These are phyloP conservation scores for Medicago arabica DNA, from an alignment of 306 rosid species.

Conservation along the genomic window DNA sequence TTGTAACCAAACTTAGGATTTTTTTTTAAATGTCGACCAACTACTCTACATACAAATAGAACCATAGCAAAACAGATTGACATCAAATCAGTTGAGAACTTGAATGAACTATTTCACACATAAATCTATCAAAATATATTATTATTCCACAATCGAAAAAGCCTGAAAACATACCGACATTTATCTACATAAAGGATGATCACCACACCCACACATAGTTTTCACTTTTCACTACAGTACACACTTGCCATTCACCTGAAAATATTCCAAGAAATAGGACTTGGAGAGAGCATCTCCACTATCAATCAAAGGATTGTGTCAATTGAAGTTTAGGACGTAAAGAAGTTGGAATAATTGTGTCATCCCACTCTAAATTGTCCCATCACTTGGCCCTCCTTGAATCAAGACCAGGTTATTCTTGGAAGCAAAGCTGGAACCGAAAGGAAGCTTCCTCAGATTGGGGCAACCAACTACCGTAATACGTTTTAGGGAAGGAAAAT, in stretches of 20 bases:
- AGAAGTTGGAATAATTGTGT: background rate
- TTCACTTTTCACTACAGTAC: constrained; percentile 37
- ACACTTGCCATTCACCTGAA: constrained; percentile 37
- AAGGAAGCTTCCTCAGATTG: constrained; percentile 31
- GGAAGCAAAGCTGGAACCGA: constrained; percentile 26
- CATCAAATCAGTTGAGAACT: constrained; percentile 3
- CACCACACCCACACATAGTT: constrained; percentile 37
- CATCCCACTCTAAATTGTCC: constrained; percentile 32
- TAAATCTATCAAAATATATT: constrained; percentile 15
- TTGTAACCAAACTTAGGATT: background rate
- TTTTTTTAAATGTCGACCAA: constrained; percentile 2
- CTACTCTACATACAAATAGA: background rate
- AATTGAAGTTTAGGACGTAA: background rate
- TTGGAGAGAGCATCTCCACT: no score
- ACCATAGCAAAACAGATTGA: constrained; percentile 18
- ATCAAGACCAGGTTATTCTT: background rate
- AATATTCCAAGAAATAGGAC: constrained; percentile 35
- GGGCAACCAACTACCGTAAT: accelerated
- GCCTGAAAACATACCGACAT: constrained; percentile 38
- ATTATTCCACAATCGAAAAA: constrained; percentile 1
- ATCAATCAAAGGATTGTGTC: no score
- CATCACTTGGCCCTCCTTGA: background rate
- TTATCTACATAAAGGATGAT: constrained; percentile 54
- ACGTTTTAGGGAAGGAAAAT: constrained; percentile 9
- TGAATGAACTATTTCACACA: constrained; percentile 21